phyloP scores from a whole-genome alignment of 768 basidiomycete species.

The Trametes punicea region DNA sequence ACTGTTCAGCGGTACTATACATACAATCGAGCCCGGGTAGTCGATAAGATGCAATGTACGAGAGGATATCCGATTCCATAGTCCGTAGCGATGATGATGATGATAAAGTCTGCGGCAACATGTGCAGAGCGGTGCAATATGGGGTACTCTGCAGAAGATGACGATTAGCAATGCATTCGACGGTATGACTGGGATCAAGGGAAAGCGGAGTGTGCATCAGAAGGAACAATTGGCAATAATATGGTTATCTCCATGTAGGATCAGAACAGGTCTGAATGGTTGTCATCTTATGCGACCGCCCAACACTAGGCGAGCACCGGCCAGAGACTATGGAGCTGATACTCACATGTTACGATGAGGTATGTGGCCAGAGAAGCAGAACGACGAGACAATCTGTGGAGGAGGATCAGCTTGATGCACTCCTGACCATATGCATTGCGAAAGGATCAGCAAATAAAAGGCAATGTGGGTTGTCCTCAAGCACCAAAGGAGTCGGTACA shows the following conservation, averaged over 20 bases:
- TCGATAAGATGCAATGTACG: background rate
- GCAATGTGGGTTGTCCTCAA: constrained; percentile 67
- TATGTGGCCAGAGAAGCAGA: background rate
- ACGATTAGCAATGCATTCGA: background rate
- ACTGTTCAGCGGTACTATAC: background rate
- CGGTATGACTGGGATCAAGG: background rate
- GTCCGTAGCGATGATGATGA: background rate
- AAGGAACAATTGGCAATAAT: constrained; percentile 50
- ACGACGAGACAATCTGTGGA: background rate
- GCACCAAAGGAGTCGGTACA: constrained; percentile 59
- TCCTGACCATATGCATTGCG: background rate
- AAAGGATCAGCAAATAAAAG: constrained; percentile 45
- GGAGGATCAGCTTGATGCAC: constrained; percentile 17
- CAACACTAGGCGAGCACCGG: background rate
- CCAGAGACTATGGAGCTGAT: background rate
- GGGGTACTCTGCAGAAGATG: constrained; percentile 4
- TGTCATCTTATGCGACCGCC: constrained; percentile 41
- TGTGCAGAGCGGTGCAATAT: constrained; percentile 5
- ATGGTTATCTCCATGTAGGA: constrained; percentile 47
- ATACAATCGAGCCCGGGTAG: background rate
- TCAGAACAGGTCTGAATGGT: constrained; percentile 69
- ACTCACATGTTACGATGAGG: constrained; percentile 34
- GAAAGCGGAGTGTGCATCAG: constrained; percentile 22
- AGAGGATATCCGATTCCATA: constrained; percentile 2
- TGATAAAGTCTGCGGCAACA: background rate